A percentile compares a stretch with the other conserved stretches of the same genome.
These are phyloP conservation scores for Trametes cinnabarina DNA, from an alignment of 768 basidiomycete species.

Conservation along the genomic window DNA sequence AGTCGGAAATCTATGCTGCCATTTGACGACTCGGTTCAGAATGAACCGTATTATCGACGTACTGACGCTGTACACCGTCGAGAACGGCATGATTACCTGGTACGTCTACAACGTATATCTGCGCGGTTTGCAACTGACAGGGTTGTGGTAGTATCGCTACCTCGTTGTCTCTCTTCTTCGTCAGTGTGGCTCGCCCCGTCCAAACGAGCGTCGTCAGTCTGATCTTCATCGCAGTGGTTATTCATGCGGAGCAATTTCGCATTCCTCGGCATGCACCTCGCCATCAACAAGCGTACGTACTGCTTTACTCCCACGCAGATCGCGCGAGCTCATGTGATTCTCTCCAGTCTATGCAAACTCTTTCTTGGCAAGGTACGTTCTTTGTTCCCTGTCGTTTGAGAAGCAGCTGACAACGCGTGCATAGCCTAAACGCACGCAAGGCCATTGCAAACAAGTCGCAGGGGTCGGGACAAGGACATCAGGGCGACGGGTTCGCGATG, in stretches of 20 bases:
- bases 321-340: neutral
- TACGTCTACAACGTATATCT: slow-evolving; percentile 15
- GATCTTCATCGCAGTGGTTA: slow-evolving; percentile 21
- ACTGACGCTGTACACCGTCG: slow-evolving; percentile 27
- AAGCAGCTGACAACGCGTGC: too few species aligned
- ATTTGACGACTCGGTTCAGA: neutral
- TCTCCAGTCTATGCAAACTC: slow-evolving; percentile 27
- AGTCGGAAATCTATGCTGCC: neutral
- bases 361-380: slow-evolving; percentile 25
- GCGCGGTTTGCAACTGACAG: too few species aligned
- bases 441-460: slow-evolving; percentile 7
- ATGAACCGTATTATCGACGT: slow-evolving; percentile 25
- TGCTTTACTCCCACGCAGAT: neutral
- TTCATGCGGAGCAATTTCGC: slow-evolving; percentile 25
- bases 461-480: slow-evolving; percentile 3
- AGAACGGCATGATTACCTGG: slow-evolving; percentile 29
- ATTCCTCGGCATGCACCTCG: slow-evolving; percentile 29
- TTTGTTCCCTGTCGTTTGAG: too few species aligned
- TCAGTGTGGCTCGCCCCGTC: slow-evolving; percentile 16
- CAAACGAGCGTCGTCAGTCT: too few species aligned
- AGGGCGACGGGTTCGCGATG: neutral
- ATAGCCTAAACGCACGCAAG: slow-evolving; percentile 16
- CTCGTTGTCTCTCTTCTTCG: slow-evolving; percentile 23
- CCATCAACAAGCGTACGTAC: slow-evolving; percentile 27
- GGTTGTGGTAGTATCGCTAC: slow-evolving; percentile 27